Evolutionary conservation across 2,329 filamentous ascomycete genomes (phyloP).

Genomic region (Microcyclosporella mali): DNA sequence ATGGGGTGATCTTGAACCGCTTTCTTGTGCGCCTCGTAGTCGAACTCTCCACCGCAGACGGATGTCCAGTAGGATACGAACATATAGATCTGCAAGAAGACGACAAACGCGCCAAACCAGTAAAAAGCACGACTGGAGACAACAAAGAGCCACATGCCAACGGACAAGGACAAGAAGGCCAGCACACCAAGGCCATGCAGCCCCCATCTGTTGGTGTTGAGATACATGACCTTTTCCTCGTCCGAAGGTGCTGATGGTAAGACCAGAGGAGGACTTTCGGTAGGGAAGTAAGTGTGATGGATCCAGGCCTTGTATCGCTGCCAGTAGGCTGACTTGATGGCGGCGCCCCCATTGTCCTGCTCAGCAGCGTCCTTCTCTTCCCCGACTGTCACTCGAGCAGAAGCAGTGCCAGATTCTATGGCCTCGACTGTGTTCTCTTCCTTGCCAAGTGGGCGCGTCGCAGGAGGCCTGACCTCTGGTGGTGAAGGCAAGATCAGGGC

Average conservation of each 20-base stretch:
- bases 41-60: conserved; percentile 36
- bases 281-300: conserved; percentile 11
- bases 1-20: conserved; percentile 31
- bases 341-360: conserved; percentile 6
- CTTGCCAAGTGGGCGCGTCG: no score
- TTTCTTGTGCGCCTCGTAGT: conserved; percentile 32
- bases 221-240: conserved; percentile 36
- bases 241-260: conserved; percentile 36
- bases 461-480: no score
- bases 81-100: conserved; percentile 38
- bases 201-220: conserved; percentile 36
- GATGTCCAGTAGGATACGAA: conserved; percentile 39
- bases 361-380: conserved; percentile 2
- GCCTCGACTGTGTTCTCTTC: no score
- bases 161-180: conserved; percentile 37
- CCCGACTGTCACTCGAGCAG: no score
- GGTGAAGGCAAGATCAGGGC: no score
- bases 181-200: conserved; percentile 39
- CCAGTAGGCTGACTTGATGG: conserved; percentile 10
- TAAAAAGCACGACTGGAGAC: conserved; percentile 29
- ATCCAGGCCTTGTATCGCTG: conserved; percentile 5
- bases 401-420: no score
- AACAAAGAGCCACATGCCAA: conserved; percentile 41
- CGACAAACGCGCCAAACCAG: conserved; percentile 23
- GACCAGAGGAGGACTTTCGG: conserved; percentile 19